Percentiles rank a stretch among this genome's conserved stretches.
phyloP scores from a whole-genome alignment of 768 basidiomycete genomes.

The Aureoboletus auriporus region DNA sequence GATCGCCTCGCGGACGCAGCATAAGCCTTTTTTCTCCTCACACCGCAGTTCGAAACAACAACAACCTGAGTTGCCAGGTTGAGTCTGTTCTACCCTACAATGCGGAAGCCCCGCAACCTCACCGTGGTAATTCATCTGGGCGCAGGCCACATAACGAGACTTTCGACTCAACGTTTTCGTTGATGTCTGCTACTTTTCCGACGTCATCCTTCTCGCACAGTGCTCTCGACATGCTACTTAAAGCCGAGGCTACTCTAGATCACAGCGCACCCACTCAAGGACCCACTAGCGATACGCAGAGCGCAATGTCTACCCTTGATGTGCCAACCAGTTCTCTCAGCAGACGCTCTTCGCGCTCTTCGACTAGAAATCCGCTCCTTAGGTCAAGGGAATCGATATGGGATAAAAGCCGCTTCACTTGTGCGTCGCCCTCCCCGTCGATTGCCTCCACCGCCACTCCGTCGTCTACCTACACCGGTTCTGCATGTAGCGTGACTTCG shows the following conservation, averaged over 20 bases:
- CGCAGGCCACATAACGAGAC: slow-evolving; percentile 23
- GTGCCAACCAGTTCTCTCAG: slow-evolving; percentile 22
- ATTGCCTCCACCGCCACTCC: slow-evolving; percentile 19
- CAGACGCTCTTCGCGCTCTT: slow-evolving; percentile 29
- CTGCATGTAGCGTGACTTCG: slow-evolving; percentile 25
- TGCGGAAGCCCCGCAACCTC: slow-evolving; percentile 29
- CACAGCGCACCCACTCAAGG: slow-evolving; percentile 14
- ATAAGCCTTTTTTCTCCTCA: slow-evolving; percentile 31
- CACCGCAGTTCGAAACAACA: slow-evolving; percentile 21
- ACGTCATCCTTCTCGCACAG: slow-evolving; percentile 31
- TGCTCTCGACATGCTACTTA: slow-evolving; percentile 32
- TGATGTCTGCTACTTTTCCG: slow-evolving; percentile 22
- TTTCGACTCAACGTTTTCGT: slow-evolving; percentile 21
- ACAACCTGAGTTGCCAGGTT: slow-evolving; percentile 14
- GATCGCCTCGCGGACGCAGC: slow-evolving; percentile 30
- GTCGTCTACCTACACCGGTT: slow-evolving; percentile 21
- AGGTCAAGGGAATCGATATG: slow-evolving; percentile 23
- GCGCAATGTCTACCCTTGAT: slow-evolving; percentile 24
- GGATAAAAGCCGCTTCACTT: slow-evolving; percentile 28
- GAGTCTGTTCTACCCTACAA: slow-evolving; percentile 25
- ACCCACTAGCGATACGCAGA: slow-evolving; percentile 13
- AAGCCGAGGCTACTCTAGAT: slow-evolving; percentile 23
- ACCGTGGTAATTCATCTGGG: slow-evolving; percentile 22
- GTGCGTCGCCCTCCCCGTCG: slow-evolving; percentile 27
- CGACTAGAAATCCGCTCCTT: slow-evolving; percentile 23